Percentiles rank a stretch among this genome's conserved stretches.
Evolutionary conservation across 306 rosid species (phyloP).

Genomic region (Hippophae gyantsensis): DNA sequence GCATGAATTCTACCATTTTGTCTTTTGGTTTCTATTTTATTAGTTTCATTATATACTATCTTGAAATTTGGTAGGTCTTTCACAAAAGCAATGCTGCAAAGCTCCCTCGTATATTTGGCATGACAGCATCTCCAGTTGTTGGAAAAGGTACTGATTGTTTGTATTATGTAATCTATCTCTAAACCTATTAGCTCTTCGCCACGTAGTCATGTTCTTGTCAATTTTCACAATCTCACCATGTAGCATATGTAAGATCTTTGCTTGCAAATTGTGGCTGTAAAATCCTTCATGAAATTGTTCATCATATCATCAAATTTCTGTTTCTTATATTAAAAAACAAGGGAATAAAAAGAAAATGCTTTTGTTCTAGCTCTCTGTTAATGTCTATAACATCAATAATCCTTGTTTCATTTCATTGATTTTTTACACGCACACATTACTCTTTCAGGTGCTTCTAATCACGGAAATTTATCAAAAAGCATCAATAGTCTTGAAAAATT

Average conservation of each 20-base stretch:
- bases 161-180: not conserved
- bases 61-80: constrained; percentile 41
- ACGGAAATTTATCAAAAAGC: constrained; percentile 54
- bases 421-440: constrained; percentile 5
- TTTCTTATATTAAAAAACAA: no score
- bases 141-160: constrained; percentile 63
- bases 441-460: constrained; percentile 62
- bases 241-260: constrained; percentile 1
- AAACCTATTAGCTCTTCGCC: no score
- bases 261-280: no score
- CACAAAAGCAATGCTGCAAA: constrained; percentile 34
- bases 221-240: not conserved
- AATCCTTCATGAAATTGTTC: no score
- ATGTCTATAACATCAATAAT: no score
- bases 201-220: no score
- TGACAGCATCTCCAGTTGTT: constrained; percentile 98
- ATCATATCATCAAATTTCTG: no score
- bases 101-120: constrained; percentile 87
- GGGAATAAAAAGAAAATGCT: no score
- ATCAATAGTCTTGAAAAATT: constrained; percentile 82
- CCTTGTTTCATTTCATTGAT: no score
- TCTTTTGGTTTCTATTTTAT: not conserved
- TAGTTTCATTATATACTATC: not conserved
- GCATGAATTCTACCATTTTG: not conserved
- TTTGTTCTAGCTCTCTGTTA: no score